A percentile compares a stretch with the other conserved stretches of the same genome.
Evolutionary conservation across 371 early-diverging fungal species (phyloP).

Genomic region (Mortierella polycephala): DNA sequence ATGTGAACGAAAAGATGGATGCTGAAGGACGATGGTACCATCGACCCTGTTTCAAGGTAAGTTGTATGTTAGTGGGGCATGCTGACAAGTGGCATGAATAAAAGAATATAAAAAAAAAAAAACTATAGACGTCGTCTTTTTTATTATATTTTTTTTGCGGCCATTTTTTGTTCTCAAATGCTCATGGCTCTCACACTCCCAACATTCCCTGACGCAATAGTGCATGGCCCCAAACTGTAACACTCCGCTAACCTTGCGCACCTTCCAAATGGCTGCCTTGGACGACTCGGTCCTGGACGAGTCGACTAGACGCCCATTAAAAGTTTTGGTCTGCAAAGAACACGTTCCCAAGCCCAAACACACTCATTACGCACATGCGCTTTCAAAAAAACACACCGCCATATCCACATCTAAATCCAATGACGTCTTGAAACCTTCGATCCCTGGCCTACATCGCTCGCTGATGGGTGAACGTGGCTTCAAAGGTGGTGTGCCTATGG

Average conservation of each 20-base stretch:
- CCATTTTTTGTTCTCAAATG: not conserved
- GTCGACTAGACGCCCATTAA: constrained; percentile 17
- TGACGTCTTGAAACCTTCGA: constrained; percentile 13
- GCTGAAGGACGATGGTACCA: constrained; percentile 69
- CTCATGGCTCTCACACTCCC: not conserved
- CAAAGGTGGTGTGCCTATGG: not conserved
- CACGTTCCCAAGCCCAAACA: constrained; percentile 39
- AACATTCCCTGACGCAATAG: constrained; percentile 5
- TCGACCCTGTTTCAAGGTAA: constrained; percentile 67
- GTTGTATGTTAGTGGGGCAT: too few relatives aligned
- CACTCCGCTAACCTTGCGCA: constrained; percentile 26
- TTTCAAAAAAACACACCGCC: constrained; percentile 25
- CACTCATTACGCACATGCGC: constrained; percentile 15
- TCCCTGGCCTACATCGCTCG: constrained; percentile 36
- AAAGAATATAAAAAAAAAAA: not conserved
- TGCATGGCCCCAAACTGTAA: constrained; percentile 40
- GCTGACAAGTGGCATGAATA: too few relatives aligned
- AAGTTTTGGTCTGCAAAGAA: constrained; percentile 47
- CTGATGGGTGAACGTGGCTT: constrained; percentile 32
- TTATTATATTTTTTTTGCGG: too few relatives aligned
- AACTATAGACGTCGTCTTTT: too few relatives aligned
- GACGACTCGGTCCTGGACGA: constrained; percentile 26
- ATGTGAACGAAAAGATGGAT: constrained; percentile 71
- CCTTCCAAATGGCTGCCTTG: constrained; percentile 43
- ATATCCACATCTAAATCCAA: constrained; percentile 9